These are phyloP conservation scores for Apiospora malaysiana DNA, from an alignment of 2,329 filamentous ascomycete genomes.

Conservation along the genomic window DNA sequence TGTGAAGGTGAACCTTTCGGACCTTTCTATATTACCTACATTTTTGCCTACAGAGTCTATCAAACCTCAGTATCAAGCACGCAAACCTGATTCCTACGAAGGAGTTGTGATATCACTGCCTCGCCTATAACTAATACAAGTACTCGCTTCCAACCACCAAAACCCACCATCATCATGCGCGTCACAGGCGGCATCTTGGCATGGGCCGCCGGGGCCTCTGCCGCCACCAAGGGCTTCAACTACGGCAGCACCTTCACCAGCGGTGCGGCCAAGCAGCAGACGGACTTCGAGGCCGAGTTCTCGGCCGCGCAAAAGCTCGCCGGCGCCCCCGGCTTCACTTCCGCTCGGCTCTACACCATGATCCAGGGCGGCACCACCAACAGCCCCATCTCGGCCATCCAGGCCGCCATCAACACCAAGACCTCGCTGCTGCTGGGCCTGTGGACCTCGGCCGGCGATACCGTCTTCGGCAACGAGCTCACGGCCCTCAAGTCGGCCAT, in stretches of 20 bases:
- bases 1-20: not conserved
- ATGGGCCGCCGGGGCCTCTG: conserved; percentile 46
- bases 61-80: not conserved
- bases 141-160: conserved; percentile 22
- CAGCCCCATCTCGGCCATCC: conserved; percentile 56
- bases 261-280: conserved; percentile 62
- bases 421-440: conserved; percentile 82
- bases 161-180: conserved; percentile 29
- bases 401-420: conserved; percentile 80
- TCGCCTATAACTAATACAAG: conserved; percentile 1
- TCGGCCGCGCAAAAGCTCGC: conserved; percentile 66
- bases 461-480: conserved; percentile 73
- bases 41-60: conserved; percentile 22
- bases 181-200: conserved; percentile 36
- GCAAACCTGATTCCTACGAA: not conserved
- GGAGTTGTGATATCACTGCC: not conserved
- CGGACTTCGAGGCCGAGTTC: conserved; percentile 75
- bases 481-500: conserved; percentile 74
- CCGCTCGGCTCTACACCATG: conserved; percentile 78
- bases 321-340: conserved; percentile 70
- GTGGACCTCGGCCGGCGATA: conserved; percentile 76
- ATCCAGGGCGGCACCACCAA: conserved; percentile 71
- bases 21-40: conserved; percentile 1
- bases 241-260: conserved; percentile 69
- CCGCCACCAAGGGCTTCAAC: conserved; percentile 71